Conservation (phyloP, 2,329 filamentous ascomycete species). For the Penicillium brevicompactum region DNA sequence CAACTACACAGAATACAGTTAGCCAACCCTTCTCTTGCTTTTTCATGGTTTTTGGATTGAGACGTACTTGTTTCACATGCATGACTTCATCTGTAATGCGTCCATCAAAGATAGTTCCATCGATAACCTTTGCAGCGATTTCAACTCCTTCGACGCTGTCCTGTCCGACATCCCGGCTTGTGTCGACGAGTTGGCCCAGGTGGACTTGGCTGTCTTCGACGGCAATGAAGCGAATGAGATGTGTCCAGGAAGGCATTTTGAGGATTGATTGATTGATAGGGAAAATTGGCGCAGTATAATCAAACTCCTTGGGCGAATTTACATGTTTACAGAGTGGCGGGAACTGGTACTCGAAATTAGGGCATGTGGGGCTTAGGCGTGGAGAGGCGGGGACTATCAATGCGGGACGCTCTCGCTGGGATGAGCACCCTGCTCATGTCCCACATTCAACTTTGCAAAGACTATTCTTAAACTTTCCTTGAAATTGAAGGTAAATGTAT, state of each 20-base stretch:
- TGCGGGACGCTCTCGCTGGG: too few relatives aligned
- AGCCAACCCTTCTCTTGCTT: neutral
- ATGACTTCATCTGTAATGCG: conserved; percentile 25
- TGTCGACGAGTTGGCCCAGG: conserved; percentile 34
- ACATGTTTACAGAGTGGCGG: too few relatives aligned
- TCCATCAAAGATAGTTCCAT: conserved; percentile 33
- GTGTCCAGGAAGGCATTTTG: conserved; percentile 30
- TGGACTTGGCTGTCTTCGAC: conserved; percentile 32
- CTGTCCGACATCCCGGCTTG: conserved; percentile 28
- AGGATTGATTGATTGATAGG: too few relatives aligned
- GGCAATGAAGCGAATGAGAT: conserved; percentile 35
- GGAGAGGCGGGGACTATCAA: too few relatives aligned
- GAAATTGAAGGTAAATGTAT: too few relatives aligned
- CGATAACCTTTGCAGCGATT: conserved; percentile 28
- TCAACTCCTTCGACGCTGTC: conserved; percentile 22
- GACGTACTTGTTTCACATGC: conserved; percentile 23
- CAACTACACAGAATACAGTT: conserved; percentile 16
- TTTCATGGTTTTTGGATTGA: neutral
- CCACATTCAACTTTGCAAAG: too few relatives aligned
- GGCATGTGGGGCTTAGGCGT: too few relatives aligned
- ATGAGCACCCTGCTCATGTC: too few relatives aligned
- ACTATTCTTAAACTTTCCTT: too few relatives aligned
- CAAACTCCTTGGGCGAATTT: too few relatives aligned
- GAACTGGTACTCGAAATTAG: too few relatives aligned
- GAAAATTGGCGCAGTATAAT: too few relatives aligned